Conservation (phyloP, 768 basidiomycete genomes). For the Lentinula raphanica region DNA sequence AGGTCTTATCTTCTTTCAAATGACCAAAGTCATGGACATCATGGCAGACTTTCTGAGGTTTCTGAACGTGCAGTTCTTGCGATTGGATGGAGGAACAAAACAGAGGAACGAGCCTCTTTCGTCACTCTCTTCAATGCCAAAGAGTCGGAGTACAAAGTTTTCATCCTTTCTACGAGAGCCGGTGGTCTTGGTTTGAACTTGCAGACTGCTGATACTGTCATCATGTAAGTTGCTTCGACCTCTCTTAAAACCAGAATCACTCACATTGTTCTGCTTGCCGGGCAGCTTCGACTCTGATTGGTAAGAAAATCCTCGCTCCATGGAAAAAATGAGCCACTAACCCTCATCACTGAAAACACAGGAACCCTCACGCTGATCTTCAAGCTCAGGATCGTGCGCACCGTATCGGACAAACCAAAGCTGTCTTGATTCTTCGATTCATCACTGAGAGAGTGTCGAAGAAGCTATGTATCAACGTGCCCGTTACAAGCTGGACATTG, state of each 20-base stretch:
- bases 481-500: conserved; percentile 93
- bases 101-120: conserved; percentile 86
- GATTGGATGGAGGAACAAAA: conserved; percentile 94
- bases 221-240: conserved; percentile 71
- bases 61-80: conserved; percentile 81
- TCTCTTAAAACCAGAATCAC: not conserved
- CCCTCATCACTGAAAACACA: no score
- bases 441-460: conserved; percentile 97
- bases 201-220: conserved; percentile 94
- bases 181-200: conserved; percentile 92
- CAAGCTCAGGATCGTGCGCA: conserved; percentile 99
- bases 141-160: conserved; percentile 81
- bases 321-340: no score
- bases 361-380: conserved; percentile 98
- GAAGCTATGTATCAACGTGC: conserved; percentile 97
- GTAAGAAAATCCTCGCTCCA: conserved; percentile 20
- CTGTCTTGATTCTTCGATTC: conserved; percentile 92
- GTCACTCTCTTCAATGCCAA: conserved; percentile 88
- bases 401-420: conserved; percentile 99
- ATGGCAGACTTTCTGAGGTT: conserved; percentile 93
- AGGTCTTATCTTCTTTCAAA: conserved; percentile 94
- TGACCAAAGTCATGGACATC: conserved; percentile 99
- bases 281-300: conserved; percentile 76
- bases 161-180: conserved; percentile 90
- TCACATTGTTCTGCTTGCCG: conserved; percentile 4